Conservation (phyloP, 2,329 filamentous ascomycete species). For the Neofusicoccum umdonicola region DNA sequence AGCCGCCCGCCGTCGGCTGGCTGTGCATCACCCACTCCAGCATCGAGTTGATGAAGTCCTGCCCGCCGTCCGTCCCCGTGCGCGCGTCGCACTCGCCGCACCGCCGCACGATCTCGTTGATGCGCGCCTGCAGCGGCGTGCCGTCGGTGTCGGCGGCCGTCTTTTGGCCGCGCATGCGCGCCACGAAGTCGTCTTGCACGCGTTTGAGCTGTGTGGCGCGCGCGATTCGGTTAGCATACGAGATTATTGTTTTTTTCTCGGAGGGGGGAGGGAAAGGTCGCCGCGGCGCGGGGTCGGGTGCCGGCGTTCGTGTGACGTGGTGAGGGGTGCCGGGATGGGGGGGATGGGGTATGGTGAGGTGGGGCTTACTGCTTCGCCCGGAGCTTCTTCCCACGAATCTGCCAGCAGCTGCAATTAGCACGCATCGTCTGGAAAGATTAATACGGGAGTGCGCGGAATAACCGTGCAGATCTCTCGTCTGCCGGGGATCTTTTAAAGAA, state of each 20-base stretch:
- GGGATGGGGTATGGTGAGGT: not conserved
- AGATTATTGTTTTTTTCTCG: no score
- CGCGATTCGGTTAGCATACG: not conserved
- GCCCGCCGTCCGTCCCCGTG: not conserved
- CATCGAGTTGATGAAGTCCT: not conserved
- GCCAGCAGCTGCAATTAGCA: not conserved
- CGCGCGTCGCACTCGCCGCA: not conserved
- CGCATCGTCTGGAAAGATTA: not conserved
- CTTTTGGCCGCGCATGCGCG: not conserved
- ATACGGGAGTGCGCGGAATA: no score
- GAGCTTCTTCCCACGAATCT: constrained; percentile 6
- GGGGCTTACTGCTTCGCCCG: not conserved
- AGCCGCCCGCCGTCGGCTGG: not conserved
- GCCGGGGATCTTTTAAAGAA: no score
- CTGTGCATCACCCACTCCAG: not conserved
- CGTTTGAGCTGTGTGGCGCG: not conserved
- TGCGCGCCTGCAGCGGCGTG: not conserved
- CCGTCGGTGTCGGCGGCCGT: not conserved
- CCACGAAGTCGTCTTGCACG: constrained; percentile 7
- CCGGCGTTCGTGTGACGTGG: not conserved
- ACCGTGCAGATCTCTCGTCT: no score
- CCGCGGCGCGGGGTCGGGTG: no score
- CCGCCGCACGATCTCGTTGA: not conserved
- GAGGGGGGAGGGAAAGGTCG: no score
- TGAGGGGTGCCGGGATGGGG: no score